Base-by-base conservation (phyloP, 257 asterid species). In the Nicotiana paniculata region DNA sequence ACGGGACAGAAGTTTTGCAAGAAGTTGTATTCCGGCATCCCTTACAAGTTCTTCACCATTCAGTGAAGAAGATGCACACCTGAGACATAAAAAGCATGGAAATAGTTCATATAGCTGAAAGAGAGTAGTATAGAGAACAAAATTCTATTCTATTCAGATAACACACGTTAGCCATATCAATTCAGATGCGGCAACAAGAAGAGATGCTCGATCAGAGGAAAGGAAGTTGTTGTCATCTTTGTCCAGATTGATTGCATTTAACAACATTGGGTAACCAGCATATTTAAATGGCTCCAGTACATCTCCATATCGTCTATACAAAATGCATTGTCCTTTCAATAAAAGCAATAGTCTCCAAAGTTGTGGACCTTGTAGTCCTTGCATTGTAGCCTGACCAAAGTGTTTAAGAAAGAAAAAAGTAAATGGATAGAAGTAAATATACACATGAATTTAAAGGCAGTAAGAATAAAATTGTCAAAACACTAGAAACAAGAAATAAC, bases 31-130 rank as follows among this genome's bases (percentile, higher is more conserved):
- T 78, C 99, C 99, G 72, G 95, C 98, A 83, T 90, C 98, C 88
- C 99, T 90, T 54, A 94, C 99, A 86, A 96, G 98, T 92, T 96
- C 98, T 90, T 96, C 99, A 54, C 99, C 99, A 77, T 96, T 96
- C 82, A 94, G 88, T 63, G 97, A 92, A 85, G 99, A 96, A 80
- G 98, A 94, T 15, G 89, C 97, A 75, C 99, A 96, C 91, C 99
- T 96, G 84, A 69, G 46, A 79, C 79, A 68, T 15, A 28, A 75
- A 75, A 75, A 51, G 16, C 46, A 75, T 51, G 43, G 33, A 51
- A 75, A 75, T 28, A 26, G 77, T 67, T 64, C 81, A 81, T 77
- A 54, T 57, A 28, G 59, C 53, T 54, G 46, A 26, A 75, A 54
- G 69, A 80, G 59, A 63, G 54, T 11, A 33, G 17, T 37, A 82